A percentile compares a stretch with the other conserved stretches of the same genome.
Evolutionary conservation across 148 eudicot species (phyloP).

Genomic region (Rhododendron kiyosumense): DNA sequence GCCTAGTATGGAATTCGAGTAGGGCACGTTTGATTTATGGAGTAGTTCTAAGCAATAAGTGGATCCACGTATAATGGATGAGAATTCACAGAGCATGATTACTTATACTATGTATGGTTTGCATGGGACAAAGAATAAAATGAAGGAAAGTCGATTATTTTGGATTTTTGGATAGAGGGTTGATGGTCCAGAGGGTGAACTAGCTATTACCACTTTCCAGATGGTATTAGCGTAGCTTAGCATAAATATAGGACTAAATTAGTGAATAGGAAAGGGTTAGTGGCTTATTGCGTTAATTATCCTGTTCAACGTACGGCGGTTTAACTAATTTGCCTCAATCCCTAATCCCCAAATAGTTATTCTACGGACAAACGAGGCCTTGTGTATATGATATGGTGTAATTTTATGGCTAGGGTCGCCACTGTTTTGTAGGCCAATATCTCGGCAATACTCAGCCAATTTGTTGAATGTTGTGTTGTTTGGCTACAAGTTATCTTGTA

Average conservation of each 20-base stretch:
- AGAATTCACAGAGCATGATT: background rate
- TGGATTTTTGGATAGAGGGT: background rate
- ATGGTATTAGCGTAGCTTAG: background rate
- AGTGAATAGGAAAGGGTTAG: background rate
- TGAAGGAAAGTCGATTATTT: background rate
- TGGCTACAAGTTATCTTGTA: background rate
- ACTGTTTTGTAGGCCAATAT: background rate
- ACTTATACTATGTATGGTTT: background rate
- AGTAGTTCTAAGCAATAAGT: background rate
- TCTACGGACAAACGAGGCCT: background rate
- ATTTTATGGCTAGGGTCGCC: background rate
- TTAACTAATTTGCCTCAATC: background rate
- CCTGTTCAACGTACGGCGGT: background rate
- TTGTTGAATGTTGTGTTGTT: background rate
- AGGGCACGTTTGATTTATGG: background rate
- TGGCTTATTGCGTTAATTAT: background rate
- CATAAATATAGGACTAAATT: background rate
- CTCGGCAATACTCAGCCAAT: background rate
- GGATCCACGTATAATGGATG: background rate
- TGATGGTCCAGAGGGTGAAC: background rate
- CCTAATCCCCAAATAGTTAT: background rate
- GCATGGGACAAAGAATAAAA: background rate
- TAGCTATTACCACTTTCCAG: background rate
- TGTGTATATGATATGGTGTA: background rate
- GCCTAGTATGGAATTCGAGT: background rate